Evolutionary conservation across 2,329 filamentous ascomycete species (phyloP).

Genomic region (Phaeosphaeria sp.): DNA sequence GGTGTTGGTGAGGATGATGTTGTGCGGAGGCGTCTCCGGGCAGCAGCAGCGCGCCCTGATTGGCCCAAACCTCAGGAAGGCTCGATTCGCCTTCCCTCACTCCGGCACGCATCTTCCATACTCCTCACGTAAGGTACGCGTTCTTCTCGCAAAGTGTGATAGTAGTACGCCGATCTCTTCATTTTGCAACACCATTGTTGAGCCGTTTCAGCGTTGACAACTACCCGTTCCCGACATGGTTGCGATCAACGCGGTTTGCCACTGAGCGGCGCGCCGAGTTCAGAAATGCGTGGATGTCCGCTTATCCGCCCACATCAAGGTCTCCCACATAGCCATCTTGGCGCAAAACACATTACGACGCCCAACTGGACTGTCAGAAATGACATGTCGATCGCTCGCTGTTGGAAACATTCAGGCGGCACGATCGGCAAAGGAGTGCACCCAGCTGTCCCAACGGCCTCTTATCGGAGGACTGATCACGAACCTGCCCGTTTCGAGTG

Average conservation of each 20-base stretch:
- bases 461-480: constrained; percentile 18
- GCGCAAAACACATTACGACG: constrained; percentile 7
- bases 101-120: background rate
- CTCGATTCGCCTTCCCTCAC: background rate
- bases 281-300: background rate
- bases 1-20: background rate
- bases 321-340: background rate
- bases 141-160: background rate
- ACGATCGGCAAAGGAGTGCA: constrained; percentile 10
- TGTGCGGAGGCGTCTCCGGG: background rate
- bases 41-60: background rate
- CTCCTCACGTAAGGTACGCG: background rate
- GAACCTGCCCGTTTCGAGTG: constrained; percentile 9
- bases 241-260: background rate
- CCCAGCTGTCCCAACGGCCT: constrained; percentile 20
- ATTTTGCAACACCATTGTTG: background rate
- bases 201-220: constrained; percentile 1
- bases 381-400: constrained; percentile 16
- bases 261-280: background rate
- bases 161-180: background rate
- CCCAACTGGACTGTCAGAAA: constrained; percentile 4
- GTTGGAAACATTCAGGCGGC: constrained; percentile 15
- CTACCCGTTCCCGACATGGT: background rate
- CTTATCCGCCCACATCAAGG: background rate
- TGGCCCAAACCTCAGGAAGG: background rate